Percentiles rank a stretch among this genome's conserved stretches.
phyloP scores from a whole-genome alignment of 2,329 filamentous ascomycete species.

The Diaporthe velutina region DNA sequence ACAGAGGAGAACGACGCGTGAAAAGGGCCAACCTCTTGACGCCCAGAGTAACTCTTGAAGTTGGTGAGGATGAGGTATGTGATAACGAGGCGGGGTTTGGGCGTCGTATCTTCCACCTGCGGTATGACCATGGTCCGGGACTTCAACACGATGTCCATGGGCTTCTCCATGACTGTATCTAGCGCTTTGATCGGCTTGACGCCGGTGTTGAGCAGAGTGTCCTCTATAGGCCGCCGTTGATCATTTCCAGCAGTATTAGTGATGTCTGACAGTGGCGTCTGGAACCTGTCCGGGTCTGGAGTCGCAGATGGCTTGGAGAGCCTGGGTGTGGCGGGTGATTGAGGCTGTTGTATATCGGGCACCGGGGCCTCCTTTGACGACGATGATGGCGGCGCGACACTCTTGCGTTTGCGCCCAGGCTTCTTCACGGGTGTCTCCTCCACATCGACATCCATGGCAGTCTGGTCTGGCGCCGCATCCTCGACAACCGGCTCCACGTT shows the following conservation, averaged over 20 bases:
- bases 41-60: conserved; percentile 98
- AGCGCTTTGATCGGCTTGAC: conserved; percentile 81
- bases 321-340: conserved; percentile 60
- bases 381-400: conserved; percentile 56
- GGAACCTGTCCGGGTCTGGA: conserved; percentile 65
- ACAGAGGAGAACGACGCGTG: conserved; percentile 98
- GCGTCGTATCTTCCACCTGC: conserved; percentile 79
- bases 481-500: conserved; percentile 39
- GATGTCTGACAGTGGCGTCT: conserved; percentile 79
- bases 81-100: conserved; percentile 91
- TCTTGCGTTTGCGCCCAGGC: conserved; percentile 78
- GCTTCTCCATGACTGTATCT: conserved; percentile 84
- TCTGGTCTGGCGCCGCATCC: conserved; percentile 46
- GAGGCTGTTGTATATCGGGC: conserved; percentile 45
- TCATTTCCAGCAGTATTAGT: conserved; percentile 77
- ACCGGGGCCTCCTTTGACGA: conserved; percentile 48
- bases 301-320: conserved; percentile 60
- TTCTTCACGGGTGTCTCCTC: conserved; percentile 50
- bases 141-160: conserved; percentile 94
- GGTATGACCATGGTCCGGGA: conserved; percentile 78
- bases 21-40: conserved; percentile 96
- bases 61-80: conserved; percentile 93
- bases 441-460: conserved; percentile 49
- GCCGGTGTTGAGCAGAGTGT: conserved; percentile 60
- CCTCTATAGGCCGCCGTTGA: conserved; percentile 60